Percentiles rank a stretch among this genome's conserved stretches.
phyloP scores from a whole-genome alignment of 495 filamentous ascomycete genomes.

The Penicillium nucicola region DNA sequence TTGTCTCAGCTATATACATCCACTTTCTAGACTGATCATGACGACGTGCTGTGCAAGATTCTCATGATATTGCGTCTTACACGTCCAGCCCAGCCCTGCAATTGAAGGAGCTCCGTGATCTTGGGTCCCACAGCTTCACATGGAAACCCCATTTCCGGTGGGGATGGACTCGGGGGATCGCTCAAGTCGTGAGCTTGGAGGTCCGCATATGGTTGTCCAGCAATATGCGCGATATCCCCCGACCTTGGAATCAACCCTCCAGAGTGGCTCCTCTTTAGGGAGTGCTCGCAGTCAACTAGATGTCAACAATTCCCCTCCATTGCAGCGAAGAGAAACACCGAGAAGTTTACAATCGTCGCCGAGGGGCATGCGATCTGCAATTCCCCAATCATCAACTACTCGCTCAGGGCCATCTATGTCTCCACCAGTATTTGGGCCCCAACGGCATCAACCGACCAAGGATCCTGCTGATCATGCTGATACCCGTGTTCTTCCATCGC shows the following conservation, averaged over 20 bases:
- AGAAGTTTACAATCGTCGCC: constrained; percentile 45
- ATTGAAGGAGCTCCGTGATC: constrained; percentile 1
- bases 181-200: constrained; percentile 27
- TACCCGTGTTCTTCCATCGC: constrained; percentile 57
- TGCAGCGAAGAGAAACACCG: constrained; percentile 44
- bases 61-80: constrained; percentile 7
- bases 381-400: constrained; percentile 26
- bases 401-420: constrained; percentile 42
- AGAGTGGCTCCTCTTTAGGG: constrained; percentile 42
- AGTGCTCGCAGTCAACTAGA: constrained; percentile 41
- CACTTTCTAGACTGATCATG: constrained; percentile 1
- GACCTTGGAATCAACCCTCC: constrained; percentile 36
- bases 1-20: neutral
- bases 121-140: constrained; percentile 4
- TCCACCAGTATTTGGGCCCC: constrained; percentile 36
- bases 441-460: constrained; percentile 29
- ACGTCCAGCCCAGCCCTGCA: neutral
- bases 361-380: constrained; percentile 29
- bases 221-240: constrained; percentile 45
- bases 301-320: constrained; percentile 35
- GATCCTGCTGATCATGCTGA: constrained; percentile 37
- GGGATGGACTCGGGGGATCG: constrained; percentile 32
- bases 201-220: constrained; percentile 38
- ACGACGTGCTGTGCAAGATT: constrained; percentile 7
- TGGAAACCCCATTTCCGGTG: constrained; percentile 34